Evolutionary conservation across 805 yeast genomes (phyloP).

Genomic region (Saturnispora serradocipensis): DNA sequence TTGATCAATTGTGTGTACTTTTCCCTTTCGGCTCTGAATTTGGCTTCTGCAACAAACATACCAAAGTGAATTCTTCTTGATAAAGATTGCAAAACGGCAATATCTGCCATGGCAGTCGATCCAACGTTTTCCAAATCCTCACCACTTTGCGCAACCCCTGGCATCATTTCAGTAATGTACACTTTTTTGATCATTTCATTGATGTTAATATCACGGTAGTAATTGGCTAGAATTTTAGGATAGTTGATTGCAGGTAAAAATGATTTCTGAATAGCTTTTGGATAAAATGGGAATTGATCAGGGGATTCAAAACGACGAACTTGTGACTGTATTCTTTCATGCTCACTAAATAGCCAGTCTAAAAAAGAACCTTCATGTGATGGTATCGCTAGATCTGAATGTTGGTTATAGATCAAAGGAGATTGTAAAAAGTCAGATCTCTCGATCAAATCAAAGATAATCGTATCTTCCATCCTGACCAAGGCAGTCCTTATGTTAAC

Average conservation of each 20-base stretch:
- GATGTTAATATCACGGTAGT: conserved; percentile 65
- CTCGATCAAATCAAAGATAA: conserved; percentile 85
- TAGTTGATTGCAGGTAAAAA: conserved; percentile 77
- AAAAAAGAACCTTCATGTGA: conserved; percentile 68
- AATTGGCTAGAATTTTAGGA: conserved; percentile 70
- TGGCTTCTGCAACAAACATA: conserved; percentile 94
- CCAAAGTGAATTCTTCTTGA: conserved; percentile 95
- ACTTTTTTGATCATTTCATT: conserved; percentile 57
- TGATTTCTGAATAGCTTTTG: conserved; percentile 46
- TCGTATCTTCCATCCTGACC: conserved; percentile 93
- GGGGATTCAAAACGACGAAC: conserved; percentile 89
- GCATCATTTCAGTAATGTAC: conserved; percentile 70
- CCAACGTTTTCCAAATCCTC: conserved; percentile 85
- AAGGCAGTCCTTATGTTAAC: conserved; percentile 76
- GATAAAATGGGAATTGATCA: conserved; percentile 87
- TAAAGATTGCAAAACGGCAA: conserved; percentile 78
- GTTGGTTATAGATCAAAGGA: conserved; percentile 60
- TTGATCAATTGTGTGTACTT: conserved; percentile 55
- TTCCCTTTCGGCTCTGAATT: conserved; percentile 62
- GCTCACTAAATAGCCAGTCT: conserved; percentile 74
- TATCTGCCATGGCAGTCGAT: conserved; percentile 75
- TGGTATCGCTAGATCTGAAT: conserved; percentile 42
- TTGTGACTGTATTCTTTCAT: conserved; percentile 69
- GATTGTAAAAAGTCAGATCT: conserved; percentile 79
- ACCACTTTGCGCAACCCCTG: conserved; percentile 56